phyloP scores from a whole-genome alignment of 2,329 filamentous ascomycete genomes.

The Epicoccum nigrum region DNA sequence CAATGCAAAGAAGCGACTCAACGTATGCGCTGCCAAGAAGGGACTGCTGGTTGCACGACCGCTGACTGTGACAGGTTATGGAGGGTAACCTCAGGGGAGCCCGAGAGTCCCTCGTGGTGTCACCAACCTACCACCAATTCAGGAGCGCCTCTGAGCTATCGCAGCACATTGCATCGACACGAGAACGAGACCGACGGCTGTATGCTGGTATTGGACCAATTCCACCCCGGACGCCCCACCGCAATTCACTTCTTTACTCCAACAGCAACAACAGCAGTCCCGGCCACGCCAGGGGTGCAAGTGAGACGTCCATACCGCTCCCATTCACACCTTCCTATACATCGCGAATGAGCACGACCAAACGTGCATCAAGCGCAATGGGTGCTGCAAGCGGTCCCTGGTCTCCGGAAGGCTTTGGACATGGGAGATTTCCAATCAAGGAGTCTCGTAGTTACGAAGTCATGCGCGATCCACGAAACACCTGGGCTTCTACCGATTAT shows the following conservation, averaged over 20 bases:
- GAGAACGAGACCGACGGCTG: slow-evolving; percentile 43
- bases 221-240: slow-evolving; percentile 37
- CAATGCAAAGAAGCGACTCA: slow-evolving; percentile 87
- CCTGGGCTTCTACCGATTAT: slow-evolving; percentile 31
- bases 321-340: slow-evolving; percentile 41
- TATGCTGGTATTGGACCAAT: slow-evolving; percentile 47
- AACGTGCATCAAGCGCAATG: slow-evolving; percentile 49
- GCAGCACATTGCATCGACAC: slow-evolving; percentile 41
- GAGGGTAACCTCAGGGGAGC: slow-evolving; percentile 87
- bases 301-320: slow-evolving; percentile 50
- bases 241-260: slow-evolving; percentile 41
- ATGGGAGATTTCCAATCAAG: slow-evolving; percentile 45
- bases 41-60: slow-evolving; percentile 6
- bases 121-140: slow-evolving; percentile 56
- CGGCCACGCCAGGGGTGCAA: slow-evolving; percentile 48
- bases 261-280: slow-evolving; percentile 28
- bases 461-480: slow-evolving; percentile 43
- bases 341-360: slow-evolving; percentile 34
- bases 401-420: slow-evolving; percentile 44
- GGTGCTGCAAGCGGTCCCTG: slow-evolving; percentile 46
- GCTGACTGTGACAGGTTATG: slow-evolving; percentile 71
- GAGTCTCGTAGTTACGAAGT: slow-evolving; percentile 50
- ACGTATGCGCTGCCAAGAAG: slow-evolving; percentile 61
- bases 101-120: slow-evolving; percentile 67
- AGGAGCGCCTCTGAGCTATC: slow-evolving; percentile 41